Conservation (phyloP, 106 monocot genomes). For the Vanilla planifolia region DNA sequence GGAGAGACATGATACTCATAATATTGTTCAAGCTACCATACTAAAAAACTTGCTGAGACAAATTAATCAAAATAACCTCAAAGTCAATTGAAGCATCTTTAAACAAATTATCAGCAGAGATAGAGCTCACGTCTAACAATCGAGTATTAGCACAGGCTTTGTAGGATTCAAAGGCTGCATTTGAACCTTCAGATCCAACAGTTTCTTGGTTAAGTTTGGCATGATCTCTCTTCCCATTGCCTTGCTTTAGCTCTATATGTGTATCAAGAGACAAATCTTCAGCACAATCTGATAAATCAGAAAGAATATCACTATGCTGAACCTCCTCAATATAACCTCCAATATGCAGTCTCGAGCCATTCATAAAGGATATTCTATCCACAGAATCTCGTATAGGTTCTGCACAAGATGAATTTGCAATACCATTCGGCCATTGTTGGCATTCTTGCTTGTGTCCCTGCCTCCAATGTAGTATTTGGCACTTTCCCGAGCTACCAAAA, state of each 20-base stretch:
- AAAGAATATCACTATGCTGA: constrained; percentile 7
- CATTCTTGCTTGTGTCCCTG: constrained; percentile 86
- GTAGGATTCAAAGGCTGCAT: constrained; percentile 13
- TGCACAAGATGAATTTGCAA: constrained; percentile 12
- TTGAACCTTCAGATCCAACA: constrained; percentile 14
- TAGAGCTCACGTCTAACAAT: constrained; percentile 4
- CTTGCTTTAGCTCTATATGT: constrained; percentile 9
- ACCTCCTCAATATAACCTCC: constrained; percentile 20
- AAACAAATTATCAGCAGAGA: constrained; percentile 16
- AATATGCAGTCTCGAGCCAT: constrained; percentile 15
- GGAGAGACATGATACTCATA: neutral
- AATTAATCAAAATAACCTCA: constrained; percentile 28
- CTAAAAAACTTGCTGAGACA: too few relatives aligned
- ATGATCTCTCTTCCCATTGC: constrained; percentile 11
- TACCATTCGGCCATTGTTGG: constrained; percentile 33
- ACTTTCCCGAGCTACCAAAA: constrained; percentile 82
- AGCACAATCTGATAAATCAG: constrained; percentile 15
- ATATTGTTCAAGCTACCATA: too few relatives aligned
- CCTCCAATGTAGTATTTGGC: constrained; percentile 99
- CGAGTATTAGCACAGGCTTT: constrained; percentile 5
- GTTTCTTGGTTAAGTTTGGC: constrained; percentile 26
- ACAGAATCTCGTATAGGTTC: constrained; percentile 12
- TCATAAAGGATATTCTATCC: constrained; percentile 12
- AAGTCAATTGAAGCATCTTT: constrained; percentile 22
- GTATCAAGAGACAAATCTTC: constrained; percentile 15